These are phyloP conservation scores for Mytilinidion resinicola DNA, from an alignment of 495 filamentous ascomycete genomes.

Conservation along the genomic window DNA sequence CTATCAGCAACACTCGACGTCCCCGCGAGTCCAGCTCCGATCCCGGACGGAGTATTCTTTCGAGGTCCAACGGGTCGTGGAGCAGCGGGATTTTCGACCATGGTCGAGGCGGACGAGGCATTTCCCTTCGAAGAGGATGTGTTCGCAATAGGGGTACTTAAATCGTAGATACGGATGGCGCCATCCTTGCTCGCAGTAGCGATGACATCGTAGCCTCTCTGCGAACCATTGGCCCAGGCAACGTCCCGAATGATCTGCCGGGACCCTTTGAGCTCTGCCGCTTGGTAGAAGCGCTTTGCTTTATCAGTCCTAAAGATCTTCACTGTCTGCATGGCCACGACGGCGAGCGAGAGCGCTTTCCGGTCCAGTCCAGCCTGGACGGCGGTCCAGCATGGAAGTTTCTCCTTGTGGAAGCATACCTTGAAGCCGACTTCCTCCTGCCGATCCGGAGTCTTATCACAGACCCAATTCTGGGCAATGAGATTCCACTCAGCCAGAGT, in stretches of 20 bases:
- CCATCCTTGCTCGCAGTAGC: conserved; percentile 92
- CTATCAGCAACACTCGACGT: conserved; percentile 23
- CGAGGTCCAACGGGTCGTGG: conserved; percentile 3
- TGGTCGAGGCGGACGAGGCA: conserved; percentile 16
- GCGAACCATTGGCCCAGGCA: conserved; percentile 85
- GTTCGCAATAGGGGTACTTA: conserved; percentile 48
- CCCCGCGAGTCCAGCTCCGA: conserved; percentile 55
- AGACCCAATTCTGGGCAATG: conserved; percentile 63
- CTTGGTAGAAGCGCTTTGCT: conserved; percentile 65
- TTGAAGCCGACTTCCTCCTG: conserved; percentile 76
- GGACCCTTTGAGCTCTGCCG: conserved; percentile 65
- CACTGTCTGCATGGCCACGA: conserved; percentile 75
- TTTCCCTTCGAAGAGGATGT: conserved; percentile 3
- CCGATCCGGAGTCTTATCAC: conserved; percentile 53
- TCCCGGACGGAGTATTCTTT: conserved; percentile 29
- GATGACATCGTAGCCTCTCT: conserved; percentile 78
- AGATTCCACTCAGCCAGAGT: conserved; percentile 67
- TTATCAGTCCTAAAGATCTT: conserved; percentile 69
- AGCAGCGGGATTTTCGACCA: conserved; percentile 4
- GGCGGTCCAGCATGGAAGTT: conserved; percentile 67
- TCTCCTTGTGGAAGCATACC: conserved; percentile 79
- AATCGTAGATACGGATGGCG: conserved; percentile 72
- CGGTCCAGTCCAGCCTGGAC: conserved; percentile 66
- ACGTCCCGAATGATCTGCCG: conserved; percentile 78
- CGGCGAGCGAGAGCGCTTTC: conserved; percentile 68